A percentile compares a stretch with the other conserved stretches of the same genome.
These are phyloP conservation scores for Auxenochlorella pyrenoidosa DNA, from an alignment of 139 green algal genomes.

Conservation along the genomic window DNA sequence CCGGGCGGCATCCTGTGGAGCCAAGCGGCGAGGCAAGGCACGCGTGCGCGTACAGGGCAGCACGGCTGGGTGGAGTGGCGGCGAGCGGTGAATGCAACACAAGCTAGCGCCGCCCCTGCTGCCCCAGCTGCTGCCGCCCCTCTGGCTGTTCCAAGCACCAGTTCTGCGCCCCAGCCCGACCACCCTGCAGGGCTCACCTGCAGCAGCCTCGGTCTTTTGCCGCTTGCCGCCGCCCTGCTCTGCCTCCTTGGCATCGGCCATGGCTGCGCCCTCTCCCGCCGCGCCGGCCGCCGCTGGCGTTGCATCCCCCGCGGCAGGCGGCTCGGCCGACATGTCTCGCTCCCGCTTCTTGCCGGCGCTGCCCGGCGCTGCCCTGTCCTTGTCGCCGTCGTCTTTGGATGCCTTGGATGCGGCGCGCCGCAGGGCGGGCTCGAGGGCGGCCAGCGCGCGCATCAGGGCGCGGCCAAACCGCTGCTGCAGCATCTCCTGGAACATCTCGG, in stretches of 20 bases:
- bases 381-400: background rate
- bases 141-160: too few relatives aligned
- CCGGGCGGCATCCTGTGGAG: too few relatives aligned
- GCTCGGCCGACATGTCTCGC: background rate
- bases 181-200: too few relatives aligned
- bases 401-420: background rate
- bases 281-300: too few relatives aligned
- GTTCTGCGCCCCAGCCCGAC: too few relatives aligned
- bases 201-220: constrained; percentile 29
- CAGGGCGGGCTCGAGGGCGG: constrained; percentile 7
- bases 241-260: background rate
- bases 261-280: background rate
- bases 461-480: constrained; percentile 65
- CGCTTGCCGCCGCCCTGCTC: constrained; percentile 2
- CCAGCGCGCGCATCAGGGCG: constrained; percentile 57
- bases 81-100: too few relatives aligned
- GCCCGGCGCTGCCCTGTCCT: background rate
- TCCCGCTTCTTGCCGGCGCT: background rate
- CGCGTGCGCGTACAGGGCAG: too few relatives aligned
- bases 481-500: constrained; percentile 69
- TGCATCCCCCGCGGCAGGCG: background rate
- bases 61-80: too few relatives aligned
- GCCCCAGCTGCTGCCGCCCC: background rate
- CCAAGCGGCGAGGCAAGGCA: too few relatives aligned
- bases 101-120: too few relatives aligned